Base-by-base conservation (phyloP, 371 early-diverging fungal species). In the Haplosporangium sp. region DNA sequence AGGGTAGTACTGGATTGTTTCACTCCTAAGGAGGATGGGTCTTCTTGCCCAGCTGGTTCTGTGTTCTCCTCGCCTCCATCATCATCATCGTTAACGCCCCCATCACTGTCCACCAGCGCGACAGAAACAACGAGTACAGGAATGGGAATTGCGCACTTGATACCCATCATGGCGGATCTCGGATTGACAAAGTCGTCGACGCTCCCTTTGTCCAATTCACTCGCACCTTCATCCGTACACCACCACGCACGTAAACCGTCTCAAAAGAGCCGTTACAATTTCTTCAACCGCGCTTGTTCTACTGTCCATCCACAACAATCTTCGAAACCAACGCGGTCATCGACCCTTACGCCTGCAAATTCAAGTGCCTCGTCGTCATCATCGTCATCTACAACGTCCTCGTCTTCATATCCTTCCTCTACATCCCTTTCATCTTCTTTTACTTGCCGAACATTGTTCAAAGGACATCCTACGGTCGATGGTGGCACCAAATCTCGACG, bases 1-100 rank as follows among this genome's bases (percentile, higher is more conserved):
- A 62, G 79, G n/a, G 61, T 65, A 0, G 79, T 77, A 1, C 45
- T 77, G 51, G 79, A 77, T 13, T 61, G 54, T 36, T 68, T 64
- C 21, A 54, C 38, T 42, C 65, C 79, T 20, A 71, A 59, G 13
- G 62, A 65, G 3, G 21, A 36, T 14, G 45, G 18, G 9, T 48
- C 43, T 1, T 42, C 50, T 13, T 43, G 7, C 10, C 7, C 43
- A 9, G 1, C 74, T 0, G 18, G 48, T 1, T 38, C 23, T 13
- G 13, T 21, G 1, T 53, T 36, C n/a, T 37, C 18, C 21, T 56
- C 29, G 10, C 6, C 48, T 21, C 12, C 55, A 11, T 29, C 43
- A 9, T 20, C 61, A 0, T 43, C 57, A 21, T 9, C 53, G 45
- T 57, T 56, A 47, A 52, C 47, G 29, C 40, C 52, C n/a, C 37